phyloP scores from a whole-genome alignment of 805 yeast genomes.

The Saccharomyces mikatae region DNA sequence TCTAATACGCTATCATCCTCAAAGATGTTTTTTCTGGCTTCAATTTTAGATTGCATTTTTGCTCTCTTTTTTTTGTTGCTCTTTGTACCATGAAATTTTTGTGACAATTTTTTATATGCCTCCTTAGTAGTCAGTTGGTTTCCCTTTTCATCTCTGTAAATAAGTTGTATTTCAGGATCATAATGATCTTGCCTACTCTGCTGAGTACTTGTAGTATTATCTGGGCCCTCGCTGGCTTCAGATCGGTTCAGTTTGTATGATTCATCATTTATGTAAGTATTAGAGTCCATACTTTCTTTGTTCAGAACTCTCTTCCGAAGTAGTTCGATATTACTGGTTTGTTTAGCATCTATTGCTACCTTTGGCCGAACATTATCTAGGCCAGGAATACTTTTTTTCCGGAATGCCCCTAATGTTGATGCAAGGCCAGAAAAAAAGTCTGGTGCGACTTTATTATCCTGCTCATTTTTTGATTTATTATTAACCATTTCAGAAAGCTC shows the following conservation, averaged over 20 bases:
- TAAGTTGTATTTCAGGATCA: conserved; percentile 39
- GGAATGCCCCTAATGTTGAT: conserved; percentile 21
- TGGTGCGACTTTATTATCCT: background rate
- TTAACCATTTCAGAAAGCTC: background rate
- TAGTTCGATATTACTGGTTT: conserved; percentile 8
- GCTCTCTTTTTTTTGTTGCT: conserved; percentile 22
- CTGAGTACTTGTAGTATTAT: conserved; percentile 21
- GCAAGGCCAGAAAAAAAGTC: conserved; percentile 27
- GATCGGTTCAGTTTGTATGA: conserved; percentile 3
- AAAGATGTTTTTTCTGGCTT: conserved; percentile 12
- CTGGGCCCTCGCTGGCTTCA: conserved; percentile 24
- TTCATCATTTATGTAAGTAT: conserved; percentile 1
- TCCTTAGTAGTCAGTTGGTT: conserved; percentile 50
- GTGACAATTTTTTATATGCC: conserved; percentile 72
- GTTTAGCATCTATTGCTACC: conserved; percentile 2
- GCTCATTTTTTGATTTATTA: background rate
- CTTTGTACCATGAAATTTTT: conserved; percentile 62
- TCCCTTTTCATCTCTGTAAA: conserved; percentile 61
- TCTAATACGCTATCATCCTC: background rate
- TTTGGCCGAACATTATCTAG: background rate
- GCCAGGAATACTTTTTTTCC: conserved; percentile 11
- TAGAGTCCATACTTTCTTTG: background rate
- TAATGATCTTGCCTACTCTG: conserved; percentile 31
- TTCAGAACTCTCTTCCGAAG: conserved; percentile 10
- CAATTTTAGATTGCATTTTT: conserved; percentile 18